A percentile compares a stretch with the other conserved stretches of the same genome.
Evolutionary conservation across 2,329 filamentous ascomycete species (phyloP).

Genomic region (Aspergillus carbonarius): DNA sequence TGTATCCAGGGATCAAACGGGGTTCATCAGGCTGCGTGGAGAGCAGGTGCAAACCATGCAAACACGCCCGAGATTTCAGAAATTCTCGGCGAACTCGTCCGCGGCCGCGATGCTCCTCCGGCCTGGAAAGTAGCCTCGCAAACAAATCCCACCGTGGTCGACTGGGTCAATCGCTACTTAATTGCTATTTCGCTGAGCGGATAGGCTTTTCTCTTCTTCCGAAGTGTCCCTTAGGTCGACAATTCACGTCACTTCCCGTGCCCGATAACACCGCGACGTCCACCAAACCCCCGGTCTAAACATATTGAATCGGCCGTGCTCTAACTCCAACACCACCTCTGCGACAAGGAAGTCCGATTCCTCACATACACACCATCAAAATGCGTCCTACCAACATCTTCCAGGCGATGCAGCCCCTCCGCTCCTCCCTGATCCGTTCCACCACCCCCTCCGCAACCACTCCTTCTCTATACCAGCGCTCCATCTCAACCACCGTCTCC

Average conservation of each 20-base stretch:
- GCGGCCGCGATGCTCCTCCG: slow-evolving; percentile 8
- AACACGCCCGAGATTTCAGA: slow-evolving; percentile 24
- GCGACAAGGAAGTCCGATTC: neutral
- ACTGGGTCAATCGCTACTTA: neutral
- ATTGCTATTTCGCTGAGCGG: neutral
- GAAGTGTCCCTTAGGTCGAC: neutral
- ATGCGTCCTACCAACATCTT: slow-evolving; percentile 34
- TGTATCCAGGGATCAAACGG: neutral
- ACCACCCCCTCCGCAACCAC: slow-evolving; percentile 18
- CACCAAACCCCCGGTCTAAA: neutral
- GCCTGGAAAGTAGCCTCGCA: neutral
- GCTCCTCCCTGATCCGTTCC: slow-evolving; percentile 28
- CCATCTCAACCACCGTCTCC: slow-evolving; percentile 15
- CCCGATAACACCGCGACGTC: neutral
- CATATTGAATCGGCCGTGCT: neutral
- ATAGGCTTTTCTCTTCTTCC: neutral
- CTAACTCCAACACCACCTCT: neutral
- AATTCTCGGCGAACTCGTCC: slow-evolving; percentile 28
- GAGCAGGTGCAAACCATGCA: slow-evolving; percentile 33
- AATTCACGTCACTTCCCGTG: neutral
- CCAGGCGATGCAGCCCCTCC: slow-evolving; percentile 34
- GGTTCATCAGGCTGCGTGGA: neutral
- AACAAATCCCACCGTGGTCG: neutral
- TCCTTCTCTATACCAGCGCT: slow-evolving; percentile 20
- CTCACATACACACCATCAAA: slow-evolving; percentile 1